Evolutionary conservation across 1,284 basidiomycete genomes (phyloP), one percentile per base, ranked within the genome.

Genomic region (Naganishia sp.): DNA sequence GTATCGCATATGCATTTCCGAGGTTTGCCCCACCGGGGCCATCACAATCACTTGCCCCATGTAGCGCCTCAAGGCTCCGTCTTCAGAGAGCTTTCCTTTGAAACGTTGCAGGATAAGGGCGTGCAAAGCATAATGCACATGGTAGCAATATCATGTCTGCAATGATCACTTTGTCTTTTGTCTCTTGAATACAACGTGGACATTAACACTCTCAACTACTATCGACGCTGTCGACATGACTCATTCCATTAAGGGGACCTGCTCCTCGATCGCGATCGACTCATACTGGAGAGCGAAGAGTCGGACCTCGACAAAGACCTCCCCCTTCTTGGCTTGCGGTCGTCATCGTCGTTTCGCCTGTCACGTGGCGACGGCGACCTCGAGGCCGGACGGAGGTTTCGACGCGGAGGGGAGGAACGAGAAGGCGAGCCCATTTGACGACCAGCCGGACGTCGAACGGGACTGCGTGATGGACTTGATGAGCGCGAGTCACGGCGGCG

Each of bases 401-500:
- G 46, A 25, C 55, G 54, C 13, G 64, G 41, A 52, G 64, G 64
- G n/a, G 54, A 58, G n/a, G 56, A 47, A 15, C 57, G 47, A 15
- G 58, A 61, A 42, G 47, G 58, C 21, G 58, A 61, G 39, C 58
- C 58, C 45, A 61, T 51, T 35, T 42, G 58, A 35, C 57, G 57
- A 21, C 56, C 43, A n/a, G 28, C 18, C 15, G 28, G 35, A 9
- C 35, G 57, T 39, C 50, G 50, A 32, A 32, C 32, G 17, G 58
- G 58, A 31, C 55, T 57, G n/a, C 32, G 58, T 4, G 47, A 51
- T 18, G 46, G 47, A 25, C 23, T 35, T 2, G 58, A 39, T 25
- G 58, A 66, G 28, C 28, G 47, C 3, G 55, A 58, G 15, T 60
- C 50, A 21, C 58, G 45, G 58, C 28, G 67, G 65, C 70, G 63